phyloP scores from a whole-genome alignment of 2,329 filamentous ascomycete genomes.

The Alternaria gansuensis region DNA sequence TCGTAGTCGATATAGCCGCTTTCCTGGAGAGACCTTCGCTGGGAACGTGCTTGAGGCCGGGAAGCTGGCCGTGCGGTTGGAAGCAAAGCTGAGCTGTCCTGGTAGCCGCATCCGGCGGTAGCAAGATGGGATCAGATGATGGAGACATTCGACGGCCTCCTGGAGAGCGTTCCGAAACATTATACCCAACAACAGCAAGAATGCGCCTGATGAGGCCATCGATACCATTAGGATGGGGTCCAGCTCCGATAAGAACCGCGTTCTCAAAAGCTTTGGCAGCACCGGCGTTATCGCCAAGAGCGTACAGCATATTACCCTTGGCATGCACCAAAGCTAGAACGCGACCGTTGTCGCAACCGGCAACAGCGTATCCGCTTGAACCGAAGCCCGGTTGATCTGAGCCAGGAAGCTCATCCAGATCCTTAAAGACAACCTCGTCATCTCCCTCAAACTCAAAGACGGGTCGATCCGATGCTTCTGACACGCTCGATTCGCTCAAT shows the following conservation, averaged over 20 bases:
- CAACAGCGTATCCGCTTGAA: slow-evolving; percentile 83
- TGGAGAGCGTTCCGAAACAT: slow-evolving; percentile 47
- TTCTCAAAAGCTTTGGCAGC: slow-evolving; percentile 94
- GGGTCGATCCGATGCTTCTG: slow-evolving; percentile 65
- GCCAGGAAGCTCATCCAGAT: slow-evolving; percentile 53
- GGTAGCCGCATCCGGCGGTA: slow-evolving; percentile 84
- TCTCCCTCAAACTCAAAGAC: slow-evolving; percentile 63
- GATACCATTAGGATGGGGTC: slow-evolving; percentile 74
- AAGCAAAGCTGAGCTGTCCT: slow-evolving; percentile 87
- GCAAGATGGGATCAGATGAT: slow-evolving; percentile 71
- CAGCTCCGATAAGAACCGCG: slow-evolving; percentile 87
- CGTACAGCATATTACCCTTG: slow-evolving; percentile 98
- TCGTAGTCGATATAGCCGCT: slow-evolving; percentile 89
- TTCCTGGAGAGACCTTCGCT: slow-evolving; percentile 75
- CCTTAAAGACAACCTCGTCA: slow-evolving; percentile 51
- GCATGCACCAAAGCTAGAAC: slow-evolving; percentile 94
- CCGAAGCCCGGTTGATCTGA: slow-evolving; percentile 68
- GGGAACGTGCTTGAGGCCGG: slow-evolving; percentile 75
- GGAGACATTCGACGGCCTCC: slow-evolving; percentile 40
- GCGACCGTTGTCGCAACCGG: slow-evolving; percentile 87
- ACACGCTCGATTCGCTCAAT: slow-evolving; percentile 63
- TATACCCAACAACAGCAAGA: slow-evolving; percentile 69
- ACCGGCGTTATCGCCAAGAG: slow-evolving; percentile 78
- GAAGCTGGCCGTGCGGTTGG: slow-evolving; percentile 75
- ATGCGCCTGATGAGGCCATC: slow-evolving; percentile 81